Conservation (phyloP, 2,329 filamentous ascomycete species). For the Exserohilum turcica region DNA sequence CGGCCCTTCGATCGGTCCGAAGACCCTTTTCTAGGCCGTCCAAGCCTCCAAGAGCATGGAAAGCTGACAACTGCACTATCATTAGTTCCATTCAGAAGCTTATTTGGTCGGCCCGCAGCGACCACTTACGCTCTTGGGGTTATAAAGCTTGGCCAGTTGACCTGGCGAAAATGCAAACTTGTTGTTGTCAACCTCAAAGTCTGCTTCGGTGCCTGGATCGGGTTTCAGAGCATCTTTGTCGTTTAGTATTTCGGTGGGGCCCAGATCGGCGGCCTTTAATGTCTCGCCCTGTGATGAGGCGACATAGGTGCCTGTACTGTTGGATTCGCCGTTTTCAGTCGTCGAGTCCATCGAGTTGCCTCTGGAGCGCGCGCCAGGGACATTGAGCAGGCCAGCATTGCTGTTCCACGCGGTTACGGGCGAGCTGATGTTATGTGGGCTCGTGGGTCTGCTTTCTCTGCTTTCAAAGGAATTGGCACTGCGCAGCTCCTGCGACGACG, state of each 20-base stretch:
- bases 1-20: conserved; percentile 66
- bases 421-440: conserved; percentile 70
- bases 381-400: conserved; percentile 65
- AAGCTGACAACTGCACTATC: conserved; percentile 53
- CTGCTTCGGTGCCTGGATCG: conserved; percentile 69
- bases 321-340: conserved; percentile 58
- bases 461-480: conserved; percentile 67
- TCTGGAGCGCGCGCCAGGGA: conserved; percentile 66
- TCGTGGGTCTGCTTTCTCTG: conserved; percentile 67
- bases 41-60: conserved; percentile 75
- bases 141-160: conserved; percentile 79
- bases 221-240: conserved; percentile 73
- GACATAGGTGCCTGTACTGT: conserved; percentile 64
- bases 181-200: conserved; percentile 74
- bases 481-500: conserved; percentile 56
- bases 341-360: conserved; percentile 71
- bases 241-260: conserved; percentile 62
- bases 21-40: conserved; percentile 75
- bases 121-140: conserved; percentile 72
- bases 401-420: conserved; percentile 60
- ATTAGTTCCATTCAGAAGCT: not conserved
- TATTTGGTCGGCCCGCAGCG: not conserved
- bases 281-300: conserved; percentile 50
- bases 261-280: conserved; percentile 49
- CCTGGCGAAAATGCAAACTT: conserved; percentile 84